phyloP scores from a whole-genome alignment of 2,329 filamentous ascomycete genomes.

The Westerdykella sp. region DNA sequence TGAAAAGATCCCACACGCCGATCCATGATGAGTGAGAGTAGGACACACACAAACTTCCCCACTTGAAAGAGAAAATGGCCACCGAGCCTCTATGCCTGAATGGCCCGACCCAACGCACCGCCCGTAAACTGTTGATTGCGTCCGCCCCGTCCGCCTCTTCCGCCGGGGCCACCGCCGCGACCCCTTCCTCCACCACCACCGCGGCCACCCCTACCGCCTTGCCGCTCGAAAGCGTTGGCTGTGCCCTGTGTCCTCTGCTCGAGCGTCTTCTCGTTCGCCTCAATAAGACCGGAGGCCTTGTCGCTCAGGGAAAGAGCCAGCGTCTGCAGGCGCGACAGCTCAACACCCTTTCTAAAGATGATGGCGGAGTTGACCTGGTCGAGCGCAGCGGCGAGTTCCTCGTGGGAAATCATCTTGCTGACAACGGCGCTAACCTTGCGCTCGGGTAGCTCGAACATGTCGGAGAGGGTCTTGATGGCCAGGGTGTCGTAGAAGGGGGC shows the following conservation, averaged over 20 bases:
- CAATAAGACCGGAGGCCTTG: slow-evolving; percentile 93
- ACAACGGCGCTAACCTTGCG: slow-evolving; percentile 92
- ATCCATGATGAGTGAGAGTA: too few relatives aligned
- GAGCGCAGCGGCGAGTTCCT: slow-evolving; percentile 90
- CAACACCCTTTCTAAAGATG: slow-evolving; percentile 99
- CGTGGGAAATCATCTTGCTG: slow-evolving; percentile 99
- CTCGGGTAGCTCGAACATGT: slow-evolving; percentile 90
- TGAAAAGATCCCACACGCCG: too few relatives aligned
- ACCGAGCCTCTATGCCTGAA: slow-evolving; percentile 38
- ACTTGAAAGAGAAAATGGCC: too few relatives aligned
- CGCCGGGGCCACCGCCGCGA: slow-evolving; percentile 58
- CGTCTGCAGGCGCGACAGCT: slow-evolving; percentile 92
- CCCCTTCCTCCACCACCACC: slow-evolving; percentile 53
- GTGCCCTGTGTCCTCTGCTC: slow-evolving; percentile 97
- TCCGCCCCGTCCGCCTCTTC: slow-evolving; percentile 55
- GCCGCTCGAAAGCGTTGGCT: slow-evolving; percentile 88
- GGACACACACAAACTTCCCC: too few relatives aligned
- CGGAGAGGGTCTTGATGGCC: slow-evolving; percentile 72
- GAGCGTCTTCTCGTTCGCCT: slow-evolving; percentile 93
- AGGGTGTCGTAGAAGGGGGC: slow-evolving; percentile 98
- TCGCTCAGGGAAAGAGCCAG: slow-evolving; percentile 89
- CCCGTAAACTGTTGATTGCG: slow-evolving; percentile 76
- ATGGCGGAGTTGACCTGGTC: slow-evolving; percentile 97
- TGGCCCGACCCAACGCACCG: slow-evolving; percentile 62
- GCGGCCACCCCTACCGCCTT: slow-evolving; percentile 69